phyloP scores from a whole-genome alignment of 2,329 filamentous ascomycete species.

The Alternaria postmessia region DNA sequence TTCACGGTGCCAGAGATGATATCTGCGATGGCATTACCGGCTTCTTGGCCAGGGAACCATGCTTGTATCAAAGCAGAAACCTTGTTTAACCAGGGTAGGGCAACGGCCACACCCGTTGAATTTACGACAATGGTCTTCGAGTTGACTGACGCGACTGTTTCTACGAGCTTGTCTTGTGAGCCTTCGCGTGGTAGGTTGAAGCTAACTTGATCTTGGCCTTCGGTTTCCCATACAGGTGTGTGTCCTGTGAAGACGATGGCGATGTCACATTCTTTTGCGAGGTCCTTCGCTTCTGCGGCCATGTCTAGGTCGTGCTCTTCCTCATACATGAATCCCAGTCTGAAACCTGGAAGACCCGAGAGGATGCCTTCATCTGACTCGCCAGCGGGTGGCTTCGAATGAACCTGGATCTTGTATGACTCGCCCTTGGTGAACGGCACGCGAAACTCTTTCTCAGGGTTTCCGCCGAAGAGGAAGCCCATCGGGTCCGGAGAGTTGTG shows the following conservation, averaged over 20 bases:
- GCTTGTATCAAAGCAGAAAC: slow-evolving; percentile 52
- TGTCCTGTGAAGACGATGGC: slow-evolving; percentile 48
- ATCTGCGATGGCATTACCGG: slow-evolving; percentile 54
- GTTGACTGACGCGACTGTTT: slow-evolving; percentile 71
- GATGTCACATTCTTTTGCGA: slow-evolving; percentile 39
- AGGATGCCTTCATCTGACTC: slow-evolving; percentile 34
- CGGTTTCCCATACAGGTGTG: slow-evolving; percentile 52
- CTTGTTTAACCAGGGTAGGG: slow-evolving; percentile 70
- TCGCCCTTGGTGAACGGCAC: slow-evolving; percentile 67
- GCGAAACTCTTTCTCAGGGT: slow-evolving; percentile 68
- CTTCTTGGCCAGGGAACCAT: slow-evolving; percentile 55
- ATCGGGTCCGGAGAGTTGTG: slow-evolving; percentile 66
- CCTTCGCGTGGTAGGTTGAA: slow-evolving; percentile 63
- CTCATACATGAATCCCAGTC: slow-evolving; percentile 46
- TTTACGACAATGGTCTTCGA: slow-evolving; percentile 75
- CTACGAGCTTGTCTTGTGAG: slow-evolving; percentile 70
- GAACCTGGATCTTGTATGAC: slow-evolving; percentile 66
- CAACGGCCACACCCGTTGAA: slow-evolving; percentile 78
- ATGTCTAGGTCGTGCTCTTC: slow-evolving; percentile 43
- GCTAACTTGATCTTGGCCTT: slow-evolving; percentile 69
- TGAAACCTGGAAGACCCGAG: slow-evolving; percentile 41
- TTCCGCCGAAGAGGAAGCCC: slow-evolving; percentile 71
- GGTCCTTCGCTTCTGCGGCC: slow-evolving; percentile 31
- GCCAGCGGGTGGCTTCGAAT: slow-evolving; percentile 66
- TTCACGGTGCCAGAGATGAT: slow-evolving; percentile 52